Base-by-base conservation (phyloP, 805 yeast genomes). In the Brettanomyces anomalus region DNA sequence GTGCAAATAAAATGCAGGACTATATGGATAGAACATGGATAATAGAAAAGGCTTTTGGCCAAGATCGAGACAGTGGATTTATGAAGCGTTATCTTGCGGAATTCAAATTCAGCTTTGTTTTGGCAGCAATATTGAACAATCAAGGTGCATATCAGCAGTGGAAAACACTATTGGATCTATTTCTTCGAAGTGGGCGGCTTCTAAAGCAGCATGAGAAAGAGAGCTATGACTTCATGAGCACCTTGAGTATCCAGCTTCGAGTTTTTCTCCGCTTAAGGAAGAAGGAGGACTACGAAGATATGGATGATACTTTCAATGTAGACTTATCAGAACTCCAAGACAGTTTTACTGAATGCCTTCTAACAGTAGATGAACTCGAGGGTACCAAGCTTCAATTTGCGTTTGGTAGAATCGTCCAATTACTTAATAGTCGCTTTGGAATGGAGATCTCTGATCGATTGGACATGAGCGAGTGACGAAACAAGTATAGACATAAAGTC, bases 61-160 rank as follows among this genome's bases (percentile, higher is more conserved):
- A 18, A 8, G 35, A 16, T 6, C 20, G 18, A 20, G 6, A 4
- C 39, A 5, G 18, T 48, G 11, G 69, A 56, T 35, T 64, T 4
- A 10, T 36, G 28, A 35, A 17, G n/a, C 19, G 34, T 21, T 33
- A 7, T 33, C 8, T 33, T 15, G 76, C 77, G 2, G 87, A 83
- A 51, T 52, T 79, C 5, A 77, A 78, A 49, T 53, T 79, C 17
- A 54, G 72, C 2, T 82, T 68, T 46, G 40, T 79, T 1, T 62
- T 72, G 43, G 64, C 71, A 36, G 51, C 77, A 1, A 50, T 77
- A 1, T 64, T 81, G 47, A 85, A 81, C 14, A 84, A 81, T 55
- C 72, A 74, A 52, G 74, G 84, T 16, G 76, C 81, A 13, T 70
- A 76, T 16, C 61, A 73, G 17, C 88, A 81, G 49, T 83, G 89